phyloP scores from a whole-genome alignment of 73 alveolate species.

The Urostyla sp. region DNA sequence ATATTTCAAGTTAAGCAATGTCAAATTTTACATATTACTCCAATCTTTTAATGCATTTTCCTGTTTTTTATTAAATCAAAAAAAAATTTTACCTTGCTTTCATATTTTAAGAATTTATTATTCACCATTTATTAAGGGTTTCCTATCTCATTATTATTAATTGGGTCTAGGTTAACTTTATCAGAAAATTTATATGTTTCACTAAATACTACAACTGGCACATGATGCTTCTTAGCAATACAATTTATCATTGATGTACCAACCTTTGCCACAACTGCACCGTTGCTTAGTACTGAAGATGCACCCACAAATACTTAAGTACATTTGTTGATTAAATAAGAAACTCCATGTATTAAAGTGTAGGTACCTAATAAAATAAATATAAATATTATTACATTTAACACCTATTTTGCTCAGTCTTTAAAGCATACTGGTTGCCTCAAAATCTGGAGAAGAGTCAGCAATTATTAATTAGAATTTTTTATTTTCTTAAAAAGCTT shows the following conservation, averaged over 20 bases:
- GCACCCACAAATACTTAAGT: slow-evolving; percentile 61
- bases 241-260: slow-evolving; percentile 45
- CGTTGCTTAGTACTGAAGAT: slow-evolving; percentile 49
- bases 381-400: too few relatives aligned
- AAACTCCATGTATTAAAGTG: slow-evolving; percentile 18
- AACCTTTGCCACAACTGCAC: slow-evolving; percentile 50
- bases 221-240: slow-evolving; percentile 25
- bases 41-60: slow-evolving; percentile 14
- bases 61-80: background rate
- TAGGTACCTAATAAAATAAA: too few relatives aligned
- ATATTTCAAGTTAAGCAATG: slow-evolving; percentile 17
- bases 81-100: background rate
- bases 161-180: slow-evolving; percentile 54
- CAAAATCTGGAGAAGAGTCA: slow-evolving; percentile 56
- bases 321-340: slow-evolving; percentile 7
- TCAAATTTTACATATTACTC: slow-evolving; percentile 9
- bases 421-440: slow-evolving; percentile 34
- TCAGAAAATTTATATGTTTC: slow-evolving; percentile 62
- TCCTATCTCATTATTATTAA: slow-evolving; percentile 46
- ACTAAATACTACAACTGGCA: slow-evolving; percentile 55
- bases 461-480: slow-evolving; percentile 36
- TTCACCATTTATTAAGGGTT: slow-evolving; percentile 3
- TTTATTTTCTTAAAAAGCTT: slow-evolving; percentile 28
- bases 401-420: slow-evolving; percentile 19
- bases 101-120: background rate